Percentiles rank a stretch among this genome's conserved stretches.
These are phyloP conservation scores for Davidsoniella eucalypti DNA, from an alignment of 2,329 filamentous ascomycete genomes.

Conservation along the genomic window DNA sequence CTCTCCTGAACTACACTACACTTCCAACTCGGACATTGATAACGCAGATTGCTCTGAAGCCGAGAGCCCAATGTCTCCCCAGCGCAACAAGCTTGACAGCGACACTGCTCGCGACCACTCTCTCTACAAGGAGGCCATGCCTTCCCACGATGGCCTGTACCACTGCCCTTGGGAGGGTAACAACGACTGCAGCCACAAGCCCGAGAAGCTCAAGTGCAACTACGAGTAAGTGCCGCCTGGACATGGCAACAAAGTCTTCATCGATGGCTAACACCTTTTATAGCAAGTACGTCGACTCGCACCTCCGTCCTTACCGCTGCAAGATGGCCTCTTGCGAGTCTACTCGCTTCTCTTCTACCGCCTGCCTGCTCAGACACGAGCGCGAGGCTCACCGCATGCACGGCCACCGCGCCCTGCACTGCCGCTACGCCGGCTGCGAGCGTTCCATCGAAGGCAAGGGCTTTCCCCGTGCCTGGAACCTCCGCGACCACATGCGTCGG, in stretches of 20 bases:
- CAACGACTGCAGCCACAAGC: constrained; percentile 63
- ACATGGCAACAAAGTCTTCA: neutral
- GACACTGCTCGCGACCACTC: constrained; percentile 48
- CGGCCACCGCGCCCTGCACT: constrained; percentile 84
- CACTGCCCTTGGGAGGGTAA: constrained; percentile 78
- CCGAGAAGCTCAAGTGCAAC: constrained; percentile 96
- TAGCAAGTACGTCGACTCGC: constrained; percentile 95
- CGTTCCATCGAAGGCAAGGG: constrained; percentile 67
- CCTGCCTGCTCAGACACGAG: constrained; percentile 85
- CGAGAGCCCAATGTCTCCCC: constrained; percentile 14
- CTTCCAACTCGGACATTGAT: constrained; percentile 19
- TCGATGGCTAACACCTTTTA: constrained; percentile 1
- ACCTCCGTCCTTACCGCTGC: constrained; percentile 92
- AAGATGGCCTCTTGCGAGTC: constrained; percentile 71
- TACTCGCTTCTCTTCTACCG: constrained; percentile 84
- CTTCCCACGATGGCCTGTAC: constrained; percentile 63
- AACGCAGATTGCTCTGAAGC: constrained; percentile 12
- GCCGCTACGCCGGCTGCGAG: constrained; percentile 76
- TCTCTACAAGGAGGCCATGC: constrained; percentile 51
- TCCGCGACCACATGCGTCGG: constrained; percentile 92
- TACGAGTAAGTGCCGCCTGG: constrained; percentile 62
- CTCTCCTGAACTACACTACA: constrained; percentile 24
- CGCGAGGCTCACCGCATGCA: constrained; percentile 92
- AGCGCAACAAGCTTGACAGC: constrained; percentile 34
- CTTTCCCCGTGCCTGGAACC: constrained; percentile 90